A percentile compares a stretch with the other conserved stretches of the same genome.
These are phyloP conservation scores for Lactarius evosmus DNA, from an alignment of 768 basidiomycete species.

Conservation along the genomic window DNA sequence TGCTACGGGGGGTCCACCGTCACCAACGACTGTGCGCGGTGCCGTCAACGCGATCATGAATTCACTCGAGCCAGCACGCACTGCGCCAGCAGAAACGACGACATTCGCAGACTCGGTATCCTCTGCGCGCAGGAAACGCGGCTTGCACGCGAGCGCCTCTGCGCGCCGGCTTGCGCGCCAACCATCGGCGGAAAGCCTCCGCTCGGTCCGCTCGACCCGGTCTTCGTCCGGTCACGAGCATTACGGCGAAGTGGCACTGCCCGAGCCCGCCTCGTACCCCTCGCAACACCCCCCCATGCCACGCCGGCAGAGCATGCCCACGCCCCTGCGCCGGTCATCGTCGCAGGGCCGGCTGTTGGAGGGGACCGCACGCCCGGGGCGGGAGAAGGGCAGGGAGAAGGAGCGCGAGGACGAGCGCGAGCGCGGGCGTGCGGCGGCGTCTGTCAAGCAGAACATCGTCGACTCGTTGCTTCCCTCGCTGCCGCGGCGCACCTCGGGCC, in stretches of 20 bases:
- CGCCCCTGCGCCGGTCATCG: constrained; percentile 33
- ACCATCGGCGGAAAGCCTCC: constrained; percentile 42
- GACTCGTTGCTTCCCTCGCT: constrained; percentile 14
- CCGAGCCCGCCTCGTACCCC: constrained; percentile 27
- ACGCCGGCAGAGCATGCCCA: constrained; percentile 54
- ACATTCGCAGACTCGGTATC: constrained; percentile 8
- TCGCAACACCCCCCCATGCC: constrained; percentile 26
- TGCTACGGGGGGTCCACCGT: not conserved
- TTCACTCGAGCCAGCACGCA: constrained; percentile 30
- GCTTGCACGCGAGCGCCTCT: constrained; percentile 23
- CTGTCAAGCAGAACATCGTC: not conserved
- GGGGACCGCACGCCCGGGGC: constrained; percentile 20
- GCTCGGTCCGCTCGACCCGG: constrained; percentile 36
- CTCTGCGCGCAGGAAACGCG: constrained; percentile 23
- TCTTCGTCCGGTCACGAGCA: constrained; percentile 33
- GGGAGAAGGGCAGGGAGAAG: constrained; percentile 25
- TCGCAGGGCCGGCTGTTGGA: constrained; percentile 33
- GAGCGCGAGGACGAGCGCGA: constrained; percentile 10
- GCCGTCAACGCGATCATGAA: constrained; percentile 9
- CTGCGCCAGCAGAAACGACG: constrained; percentile 3
- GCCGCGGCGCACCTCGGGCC: constrained; percentile 18
- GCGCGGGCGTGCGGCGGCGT: not conserved
- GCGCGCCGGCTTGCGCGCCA: constrained; percentile 31
- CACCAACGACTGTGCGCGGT: constrained; percentile 13
- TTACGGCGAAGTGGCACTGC: constrained; percentile 29